Evolutionary conservation across 148 eudicot species (phyloP).

Genomic region (Pharnaceum exiguum): DNA sequence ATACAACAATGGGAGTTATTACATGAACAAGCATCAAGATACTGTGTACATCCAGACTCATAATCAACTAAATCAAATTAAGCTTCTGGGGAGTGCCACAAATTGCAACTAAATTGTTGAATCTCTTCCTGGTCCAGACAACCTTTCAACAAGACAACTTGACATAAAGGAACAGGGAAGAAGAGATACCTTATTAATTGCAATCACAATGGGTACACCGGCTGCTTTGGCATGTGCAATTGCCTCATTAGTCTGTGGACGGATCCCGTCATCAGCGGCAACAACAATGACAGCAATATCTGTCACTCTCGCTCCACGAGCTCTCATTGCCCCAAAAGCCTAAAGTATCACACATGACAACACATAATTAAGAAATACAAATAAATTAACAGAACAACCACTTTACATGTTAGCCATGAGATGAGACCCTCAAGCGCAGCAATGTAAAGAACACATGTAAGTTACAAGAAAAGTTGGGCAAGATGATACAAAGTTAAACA

Average conservation of each 20-base stretch:
- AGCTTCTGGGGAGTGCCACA: too few species aligned
- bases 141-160: neutral
- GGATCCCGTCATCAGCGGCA: slow-evolving; percentile 97
- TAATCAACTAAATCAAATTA: too few species aligned
- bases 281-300: slow-evolving; percentile 95
- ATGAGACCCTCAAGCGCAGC: neutral
- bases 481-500: too few species aligned
- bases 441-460: neutral
- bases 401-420: neutral
- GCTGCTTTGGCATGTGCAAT: slow-evolving; percentile 99
- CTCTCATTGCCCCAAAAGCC: slow-evolving; percentile 99
- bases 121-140: neutral
- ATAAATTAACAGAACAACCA: neutral
- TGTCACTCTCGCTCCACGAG: slow-evolving; percentile 97
- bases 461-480: neutral
- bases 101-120: neutral
- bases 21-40: too few species aligned
- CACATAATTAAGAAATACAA: slow-evolving; percentile 8
- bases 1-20: neutral
- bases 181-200: slow-evolving; percentile 80
- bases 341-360: slow-evolving; percentile 22
- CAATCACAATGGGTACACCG: slow-evolving; percentile 88
- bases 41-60: too few species aligned
- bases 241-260: slow-evolving; percentile 94
- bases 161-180: neutral